phyloP scores from a whole-genome alignment of 192 early-diverging fungal genomes.

The Umbelopsis isabellina region DNA sequence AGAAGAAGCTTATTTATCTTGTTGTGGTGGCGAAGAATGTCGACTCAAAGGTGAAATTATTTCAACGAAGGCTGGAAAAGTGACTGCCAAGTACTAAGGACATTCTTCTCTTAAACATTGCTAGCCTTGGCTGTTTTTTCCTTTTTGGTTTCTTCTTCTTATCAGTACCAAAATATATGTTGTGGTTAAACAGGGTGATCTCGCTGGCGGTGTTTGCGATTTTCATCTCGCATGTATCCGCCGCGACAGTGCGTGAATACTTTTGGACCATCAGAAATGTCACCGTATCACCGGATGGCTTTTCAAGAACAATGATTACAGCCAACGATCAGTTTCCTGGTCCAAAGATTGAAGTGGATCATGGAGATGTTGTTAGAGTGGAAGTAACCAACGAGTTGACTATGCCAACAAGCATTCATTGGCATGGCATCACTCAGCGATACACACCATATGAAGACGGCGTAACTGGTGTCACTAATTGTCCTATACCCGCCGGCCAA shows the following conservation, averaged over 20 bases:
- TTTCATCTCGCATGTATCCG: neutral
- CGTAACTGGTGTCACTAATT: constrained; percentile 62
- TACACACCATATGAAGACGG: constrained; percentile 49
- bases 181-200: too few species aligned
- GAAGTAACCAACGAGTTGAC: constrained; percentile 48
- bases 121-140: too few species aligned
- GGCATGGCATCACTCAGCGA: constrained; percentile 51
- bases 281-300: neutral
- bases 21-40: too few species aligned
- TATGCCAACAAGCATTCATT: constrained; percentile 52
- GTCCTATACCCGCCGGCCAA: constrained; percentile 50
- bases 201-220: neutral
- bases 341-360: constrained; percentile 53
- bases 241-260: neutral
- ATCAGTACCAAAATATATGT: too few species aligned
- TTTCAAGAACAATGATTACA: constrained; percentile 13
- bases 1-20: too few species aligned
- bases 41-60: too few species aligned
- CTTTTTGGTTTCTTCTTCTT: too few species aligned
- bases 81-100: too few species aligned
- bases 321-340: constrained; percentile 56
- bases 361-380: constrained; percentile 52
- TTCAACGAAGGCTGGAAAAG: too few species aligned
- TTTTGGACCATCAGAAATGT: constrained; percentile 10
- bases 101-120: too few species aligned